A percentile compares a stretch with the other conserved stretches of the same genome.
Evolutionary conservation across 2,329 filamentous ascomycete species (phyloP).

Genomic region (Penicillium sp.): DNA sequence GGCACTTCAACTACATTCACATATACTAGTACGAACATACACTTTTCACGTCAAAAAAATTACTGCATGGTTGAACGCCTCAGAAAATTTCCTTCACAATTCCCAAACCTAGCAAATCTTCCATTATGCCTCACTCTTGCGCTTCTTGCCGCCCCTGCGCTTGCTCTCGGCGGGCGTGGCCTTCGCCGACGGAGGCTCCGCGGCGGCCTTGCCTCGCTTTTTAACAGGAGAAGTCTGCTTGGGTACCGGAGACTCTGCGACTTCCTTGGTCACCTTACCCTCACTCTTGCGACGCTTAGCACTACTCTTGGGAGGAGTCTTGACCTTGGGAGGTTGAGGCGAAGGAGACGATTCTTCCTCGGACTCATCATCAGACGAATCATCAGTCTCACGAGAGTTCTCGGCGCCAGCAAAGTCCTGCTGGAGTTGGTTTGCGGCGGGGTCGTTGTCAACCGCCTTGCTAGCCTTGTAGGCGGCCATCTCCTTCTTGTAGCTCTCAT

Average conservation of each 20-base stretch:
- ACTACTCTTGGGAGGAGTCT: constrained; percentile 44
- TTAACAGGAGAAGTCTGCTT: constrained; percentile 31
- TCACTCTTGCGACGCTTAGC: constrained; percentile 51
- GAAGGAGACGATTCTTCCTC: constrained; percentile 31
- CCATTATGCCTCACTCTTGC: constrained; percentile 48
- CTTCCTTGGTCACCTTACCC: constrained; percentile 37
- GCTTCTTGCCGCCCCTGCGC: constrained; percentile 51
- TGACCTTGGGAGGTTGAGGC: constrained; percentile 45
- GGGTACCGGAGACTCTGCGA: constrained; percentile 30
- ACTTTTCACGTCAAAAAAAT: no score
- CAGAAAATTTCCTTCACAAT: not conserved
- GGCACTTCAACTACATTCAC: not conserved
- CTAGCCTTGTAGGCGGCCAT: constrained; percentile 59
- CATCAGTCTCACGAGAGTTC: constrained; percentile 9
- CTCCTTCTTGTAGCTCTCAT: constrained; percentile 61
- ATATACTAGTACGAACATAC: not conserved
- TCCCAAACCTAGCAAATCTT: no score
- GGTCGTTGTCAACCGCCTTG: constrained; percentile 45
- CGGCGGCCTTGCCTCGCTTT: constrained; percentile 16
- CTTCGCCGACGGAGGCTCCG: constrained; percentile 28
- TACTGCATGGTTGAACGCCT: no score
- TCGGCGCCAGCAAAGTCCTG: constrained; percentile 45
- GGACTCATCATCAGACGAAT: constrained; percentile 5
- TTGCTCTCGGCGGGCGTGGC: constrained; percentile 40
- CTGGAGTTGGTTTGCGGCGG: constrained; percentile 47